Evolutionary conservation across 139 green algal genomes (phyloP).

Genomic region (Auxenochlorella pyrenoidosa): DNA sequence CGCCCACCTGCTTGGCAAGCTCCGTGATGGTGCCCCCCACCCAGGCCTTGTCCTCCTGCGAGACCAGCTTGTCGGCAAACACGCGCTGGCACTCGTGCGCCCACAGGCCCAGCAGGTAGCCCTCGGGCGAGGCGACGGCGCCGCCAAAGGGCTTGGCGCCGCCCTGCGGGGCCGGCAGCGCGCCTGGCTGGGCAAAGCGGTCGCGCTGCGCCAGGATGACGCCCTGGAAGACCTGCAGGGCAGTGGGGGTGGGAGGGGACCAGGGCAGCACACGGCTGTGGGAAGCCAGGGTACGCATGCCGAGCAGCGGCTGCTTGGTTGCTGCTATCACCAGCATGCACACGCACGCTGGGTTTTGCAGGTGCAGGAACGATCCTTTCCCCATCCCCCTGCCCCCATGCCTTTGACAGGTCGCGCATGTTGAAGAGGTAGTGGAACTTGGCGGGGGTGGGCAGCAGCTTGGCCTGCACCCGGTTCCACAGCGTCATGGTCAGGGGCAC

Average conservation of each 20-base stretch:
- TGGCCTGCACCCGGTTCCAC: constrained; percentile 82
- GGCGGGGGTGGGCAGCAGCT: constrained; percentile 94
- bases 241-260: no score
- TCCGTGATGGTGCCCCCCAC: constrained; percentile 72
- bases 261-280: neutral
- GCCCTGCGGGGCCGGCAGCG: constrained; percentile 4
- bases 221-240: constrained; percentile 70
- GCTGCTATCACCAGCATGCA: no score
- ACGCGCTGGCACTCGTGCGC: constrained; percentile 92
- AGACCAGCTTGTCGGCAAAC: constrained; percentile 93
- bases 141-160: constrained; percentile 64
- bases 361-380: neutral
- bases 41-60: constrained; percentile 89
- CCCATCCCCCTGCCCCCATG: constrained; percentile 53
- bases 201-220: constrained; percentile 82
- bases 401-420: constrained; percentile 94
- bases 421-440: constrained; percentile 99
- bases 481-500: constrained; percentile 78
- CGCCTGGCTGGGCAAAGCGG: constrained; percentile 48
- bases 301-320: no score
- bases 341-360: no score
- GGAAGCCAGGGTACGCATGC: no score
- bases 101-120: constrained; percentile 93
- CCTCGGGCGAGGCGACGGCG: constrained; percentile 76
- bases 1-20: constrained; percentile 59